Base-by-base conservation (phyloP, 1,139 yeast genomes). In the Nadsonia starkeyi-henricii region DNA sequence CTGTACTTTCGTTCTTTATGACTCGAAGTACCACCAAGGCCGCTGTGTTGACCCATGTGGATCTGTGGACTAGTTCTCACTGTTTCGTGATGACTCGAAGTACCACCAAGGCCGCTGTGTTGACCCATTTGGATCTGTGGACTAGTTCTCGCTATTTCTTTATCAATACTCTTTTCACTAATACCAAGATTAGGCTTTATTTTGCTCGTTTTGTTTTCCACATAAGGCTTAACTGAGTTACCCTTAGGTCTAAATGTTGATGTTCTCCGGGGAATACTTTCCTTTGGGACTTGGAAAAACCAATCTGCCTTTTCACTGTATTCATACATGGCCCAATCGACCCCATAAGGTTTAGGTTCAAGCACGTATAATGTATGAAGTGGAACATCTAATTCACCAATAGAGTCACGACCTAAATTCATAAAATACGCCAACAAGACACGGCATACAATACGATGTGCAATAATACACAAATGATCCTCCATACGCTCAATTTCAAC, bases 311-410 rank as follows among this genome's bases (percentile, higher is more conserved):
- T 69, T 56, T 86, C 96, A 58, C 85, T 83, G 64, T 83, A 89
- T 62, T 86, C 94, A 64, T 81, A 89, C 66, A 88, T 72, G 19
- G 85, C 75, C 83, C 95, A 89, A 53, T 85, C 91, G 2, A 93
- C 94, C 3, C 97, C 98, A 63, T 86, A 89, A 0, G 97, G 96
- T 60, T 85, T 85, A 50, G 91, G 88, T 60, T 89, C 97, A 52
- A 89, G 73, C 54, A 91, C 79, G 60, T 88, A 89, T 28, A 89
- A 79, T 3, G 95, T 84, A 61, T 89, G 96, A 52, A 89, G 70
- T 2, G 97, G 97, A 7, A 89, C 93, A 64, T 89, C 97, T 54
- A 89, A 71, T 58, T 85, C 95, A 2, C 95, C 91, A 52, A 89
- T 85, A 3, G 85, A 74, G 36, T 85, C 85, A 53, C 88, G 77